A percentile compares a stretch with the other conserved stretches of the same genome.
phyloP scores from a whole-genome alignment of 805 yeast species.

The Kuraishia piskuri region DNA sequence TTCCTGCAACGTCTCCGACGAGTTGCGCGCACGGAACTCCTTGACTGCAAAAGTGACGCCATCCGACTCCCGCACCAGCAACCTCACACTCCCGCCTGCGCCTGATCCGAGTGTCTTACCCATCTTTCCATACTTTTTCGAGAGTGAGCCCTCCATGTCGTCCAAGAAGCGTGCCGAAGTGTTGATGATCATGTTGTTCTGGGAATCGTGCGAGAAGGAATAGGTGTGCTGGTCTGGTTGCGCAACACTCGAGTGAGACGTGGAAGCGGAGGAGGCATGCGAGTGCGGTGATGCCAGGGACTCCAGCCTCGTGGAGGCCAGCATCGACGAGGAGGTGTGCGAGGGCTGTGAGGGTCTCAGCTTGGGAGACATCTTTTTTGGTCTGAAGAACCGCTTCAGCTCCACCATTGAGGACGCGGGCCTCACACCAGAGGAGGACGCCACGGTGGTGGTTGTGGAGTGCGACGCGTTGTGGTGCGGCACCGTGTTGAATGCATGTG shows the following conservation, averaged over 20 bases:
- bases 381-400: constrained; percentile 64
- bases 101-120: constrained; percentile 78
- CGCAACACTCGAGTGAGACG: constrained; percentile 25
- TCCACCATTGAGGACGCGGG: constrained; percentile 50
- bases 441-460: not conserved
- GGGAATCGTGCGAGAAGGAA: constrained; percentile 28
- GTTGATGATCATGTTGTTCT: constrained; percentile 30
- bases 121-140: constrained; percentile 59
- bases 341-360: not conserved
- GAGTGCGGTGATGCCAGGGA: constrained; percentile 5
- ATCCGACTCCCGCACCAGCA: constrained; percentile 60
- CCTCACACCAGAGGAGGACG: not conserved
- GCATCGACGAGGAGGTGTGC: not conserved
- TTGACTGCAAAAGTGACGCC: constrained; percentile 74
- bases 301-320: constrained; percentile 6
- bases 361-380: constrained; percentile 23
- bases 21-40: constrained; percentile 66
- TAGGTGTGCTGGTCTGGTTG: not conserved
- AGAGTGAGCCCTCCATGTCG: constrained; percentile 43
- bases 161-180: constrained; percentile 29
- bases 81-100: constrained; percentile 81
- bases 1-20: constrained; percentile 63
- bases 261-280: constrained; percentile 8
- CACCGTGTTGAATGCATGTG: not conserved
- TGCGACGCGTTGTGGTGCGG: not conserved